A percentile compares a stretch with the other conserved stretches of the same genome.
Conservation (phyloP, 2,329 filamentous ascomycete genomes). For the Fusarium buxicola region DNA sequence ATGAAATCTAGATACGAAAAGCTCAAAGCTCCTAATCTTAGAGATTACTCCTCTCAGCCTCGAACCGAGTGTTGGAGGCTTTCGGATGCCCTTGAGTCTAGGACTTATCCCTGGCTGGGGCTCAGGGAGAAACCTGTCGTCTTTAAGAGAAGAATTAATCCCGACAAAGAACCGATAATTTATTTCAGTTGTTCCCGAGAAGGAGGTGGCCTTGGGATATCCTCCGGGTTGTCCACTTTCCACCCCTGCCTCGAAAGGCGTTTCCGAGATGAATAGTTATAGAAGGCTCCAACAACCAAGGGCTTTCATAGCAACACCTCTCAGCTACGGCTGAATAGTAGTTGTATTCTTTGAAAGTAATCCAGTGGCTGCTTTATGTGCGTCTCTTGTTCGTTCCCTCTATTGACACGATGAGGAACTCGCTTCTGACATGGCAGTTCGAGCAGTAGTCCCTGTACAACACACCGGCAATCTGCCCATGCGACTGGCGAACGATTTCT, state of each 20-base stretch:
- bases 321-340: neutral
- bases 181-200: too few relatives aligned
- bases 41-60: neutral
- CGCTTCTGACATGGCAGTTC: too few relatives aligned
- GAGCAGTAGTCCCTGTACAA: too few relatives aligned
- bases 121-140: neutral
- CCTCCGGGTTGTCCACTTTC: neutral
- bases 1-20: constrained; percentile 10
- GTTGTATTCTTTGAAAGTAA: too few relatives aligned
- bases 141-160: too few relatives aligned
- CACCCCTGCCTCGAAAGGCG: neutral
- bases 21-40: neutral
- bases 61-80: neutral
- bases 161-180: too few relatives aligned
- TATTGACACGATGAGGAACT: neutral
- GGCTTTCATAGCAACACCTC: neutral
- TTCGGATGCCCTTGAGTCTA: constrained; percentile 8
- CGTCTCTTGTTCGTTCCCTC: too few relatives aligned
- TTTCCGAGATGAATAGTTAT: neutral
- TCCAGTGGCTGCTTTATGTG: too few relatives aligned
- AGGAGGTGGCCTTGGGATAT: too few relatives aligned
- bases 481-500: neutral
- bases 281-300: neutral
- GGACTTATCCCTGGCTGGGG: neutral
- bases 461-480: too few relatives aligned